Conservation (phyloP, 1,284 basidiomycete species). For the Dichomitus squalens region DNA sequence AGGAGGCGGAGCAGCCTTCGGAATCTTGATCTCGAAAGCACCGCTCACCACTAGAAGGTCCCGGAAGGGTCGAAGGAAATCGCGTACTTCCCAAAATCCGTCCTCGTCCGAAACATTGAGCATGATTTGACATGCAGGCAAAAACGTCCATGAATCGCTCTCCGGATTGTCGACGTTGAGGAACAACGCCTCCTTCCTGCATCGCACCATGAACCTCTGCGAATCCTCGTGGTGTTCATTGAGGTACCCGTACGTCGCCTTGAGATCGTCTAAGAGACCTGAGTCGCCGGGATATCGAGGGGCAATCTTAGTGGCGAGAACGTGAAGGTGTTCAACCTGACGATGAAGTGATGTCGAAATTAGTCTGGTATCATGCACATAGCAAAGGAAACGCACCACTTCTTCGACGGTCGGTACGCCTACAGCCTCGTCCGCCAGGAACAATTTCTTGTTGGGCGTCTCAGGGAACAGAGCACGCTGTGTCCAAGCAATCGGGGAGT, state of each 20-base stretch:
- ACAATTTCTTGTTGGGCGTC: conserved; percentile 32
- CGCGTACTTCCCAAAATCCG: conserved; percentile 30
- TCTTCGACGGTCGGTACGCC: conserved; percentile 41
- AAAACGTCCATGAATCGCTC: conserved; percentile 35
- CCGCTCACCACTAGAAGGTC: conserved; percentile 36
- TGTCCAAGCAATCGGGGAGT: conserved; percentile 46
- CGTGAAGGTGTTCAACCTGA: conserved; percentile 41
- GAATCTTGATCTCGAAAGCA: conserved; percentile 30
- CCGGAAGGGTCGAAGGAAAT: conserved; percentile 35
- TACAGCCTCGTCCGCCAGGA: conserved; percentile 36
- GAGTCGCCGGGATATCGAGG: conserved; percentile 25
- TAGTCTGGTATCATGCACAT: no score
- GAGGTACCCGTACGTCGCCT: conserved; percentile 43
- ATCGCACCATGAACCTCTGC: background rate
- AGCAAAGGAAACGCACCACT: conserved; percentile 39
- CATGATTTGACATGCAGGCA: conserved; percentile 34
- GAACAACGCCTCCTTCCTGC: conserved; percentile 31
- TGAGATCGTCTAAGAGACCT: conserved; percentile 35
- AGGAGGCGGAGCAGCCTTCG: conserved; percentile 7
- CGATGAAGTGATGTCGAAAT: no score
- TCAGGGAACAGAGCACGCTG: conserved; percentile 39
- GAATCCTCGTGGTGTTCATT: conserved; percentile 28
- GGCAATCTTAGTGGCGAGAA: conserved; percentile 32
- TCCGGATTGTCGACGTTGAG: conserved; percentile 41
- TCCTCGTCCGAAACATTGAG: conserved; percentile 35